These are phyloP conservation scores for Fusarium chuoi DNA, from an alignment of 2,329 filamentous ascomycete species.

Conservation along the genomic window DNA sequence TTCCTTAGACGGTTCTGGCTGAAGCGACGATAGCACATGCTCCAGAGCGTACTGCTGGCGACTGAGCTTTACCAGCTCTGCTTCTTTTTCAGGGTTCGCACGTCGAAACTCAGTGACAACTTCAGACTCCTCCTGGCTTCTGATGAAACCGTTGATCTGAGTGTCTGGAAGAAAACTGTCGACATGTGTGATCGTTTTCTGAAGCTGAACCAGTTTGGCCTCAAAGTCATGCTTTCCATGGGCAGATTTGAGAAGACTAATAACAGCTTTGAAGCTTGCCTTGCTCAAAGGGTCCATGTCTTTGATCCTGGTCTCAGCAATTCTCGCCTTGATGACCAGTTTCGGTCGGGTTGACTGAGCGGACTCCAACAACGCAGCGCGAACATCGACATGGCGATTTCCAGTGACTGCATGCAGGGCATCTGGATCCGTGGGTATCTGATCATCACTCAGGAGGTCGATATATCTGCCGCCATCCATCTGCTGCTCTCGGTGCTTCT, in stretches of 20 bases:
- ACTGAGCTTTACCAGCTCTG: accelerated
- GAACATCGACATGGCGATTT: not conserved
- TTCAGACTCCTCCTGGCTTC: not conserved
- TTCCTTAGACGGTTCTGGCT: not conserved
- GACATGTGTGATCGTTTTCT: accelerated
- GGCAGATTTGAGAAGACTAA: accelerated
- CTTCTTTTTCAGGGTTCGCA: not conserved
- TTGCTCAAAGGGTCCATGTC: not conserved
- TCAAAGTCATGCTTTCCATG: not conserved
- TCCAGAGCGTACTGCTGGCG: not conserved
- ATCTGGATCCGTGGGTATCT: accelerated
- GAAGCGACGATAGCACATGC: accelerated
- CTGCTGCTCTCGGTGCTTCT: not conserved
- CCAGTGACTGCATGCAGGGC: accelerated
- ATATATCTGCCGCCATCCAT: not conserved
- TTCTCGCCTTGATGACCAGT: not conserved
- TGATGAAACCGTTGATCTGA: not conserved
- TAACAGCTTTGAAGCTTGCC: not conserved
- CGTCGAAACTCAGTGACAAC: not conserved
- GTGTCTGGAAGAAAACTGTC: accelerated
- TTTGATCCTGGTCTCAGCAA: not conserved
- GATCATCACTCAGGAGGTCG: accelerated
- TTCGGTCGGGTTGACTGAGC: accelerated
- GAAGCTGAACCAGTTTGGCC: accelerated
- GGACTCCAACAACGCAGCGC: accelerated